phyloP scores from a whole-genome alignment of 2,329 filamentous ascomycete species.

The Fusarium marasasianum region DNA sequence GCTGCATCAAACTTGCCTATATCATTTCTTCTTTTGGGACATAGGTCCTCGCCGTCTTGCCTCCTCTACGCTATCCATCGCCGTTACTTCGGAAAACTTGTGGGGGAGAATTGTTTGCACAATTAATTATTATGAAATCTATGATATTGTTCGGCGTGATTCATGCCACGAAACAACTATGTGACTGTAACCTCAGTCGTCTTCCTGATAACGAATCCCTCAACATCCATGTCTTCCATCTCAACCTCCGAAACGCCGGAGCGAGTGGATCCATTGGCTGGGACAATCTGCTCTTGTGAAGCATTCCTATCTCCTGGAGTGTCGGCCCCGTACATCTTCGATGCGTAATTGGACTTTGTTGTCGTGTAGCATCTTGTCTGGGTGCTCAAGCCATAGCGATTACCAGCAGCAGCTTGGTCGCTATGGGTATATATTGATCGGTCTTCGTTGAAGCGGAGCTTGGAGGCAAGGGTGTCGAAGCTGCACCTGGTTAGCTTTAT shows the following conservation, averaged over 20 bases:
- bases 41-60: no score
- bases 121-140: neutral
- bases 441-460: constrained; percentile 38
- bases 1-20: neutral
- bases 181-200: constrained; percentile 33
- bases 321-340: neutral
- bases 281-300: constrained; percentile 19
- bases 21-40: no score
- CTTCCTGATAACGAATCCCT: constrained; percentile 31
- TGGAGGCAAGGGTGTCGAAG: constrained; percentile 48
- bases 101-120: neutral
- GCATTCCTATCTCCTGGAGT: neutral
- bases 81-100: neutral
- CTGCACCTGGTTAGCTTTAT: constrained; percentile 1
- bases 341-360: constrained; percentile 7
- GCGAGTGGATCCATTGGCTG: constrained; percentile 13
- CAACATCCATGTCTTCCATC: constrained; percentile 15
- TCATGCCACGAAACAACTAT: accelerated
- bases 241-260: constrained; percentile 14
- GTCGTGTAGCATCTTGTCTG: constrained; percentile 23
- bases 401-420: neutral
- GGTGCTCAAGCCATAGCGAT: neutral
- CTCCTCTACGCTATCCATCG: no score
- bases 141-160: accelerated
- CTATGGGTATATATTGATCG: constrained; percentile 14